phyloP scores from a whole-genome alignment of 1,284 basidiomycete genomes.

The Puccinia brachypodii region DNA sequence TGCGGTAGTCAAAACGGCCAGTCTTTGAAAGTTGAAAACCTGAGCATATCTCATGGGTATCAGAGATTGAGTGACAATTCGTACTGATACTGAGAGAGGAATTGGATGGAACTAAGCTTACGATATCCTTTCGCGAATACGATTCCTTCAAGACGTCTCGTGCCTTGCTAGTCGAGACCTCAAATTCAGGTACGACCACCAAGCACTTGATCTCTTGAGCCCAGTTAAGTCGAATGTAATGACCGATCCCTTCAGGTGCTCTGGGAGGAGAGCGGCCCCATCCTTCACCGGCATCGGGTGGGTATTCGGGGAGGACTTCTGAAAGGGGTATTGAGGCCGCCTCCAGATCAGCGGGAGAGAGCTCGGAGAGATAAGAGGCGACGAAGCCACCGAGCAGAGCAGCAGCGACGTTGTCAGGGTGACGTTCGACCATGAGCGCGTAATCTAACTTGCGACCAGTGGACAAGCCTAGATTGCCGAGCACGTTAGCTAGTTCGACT shows the following conservation, averaged over 20 bases:
- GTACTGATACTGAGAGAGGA: not conserved
- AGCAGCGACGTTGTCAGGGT: conserved; percentile 98
- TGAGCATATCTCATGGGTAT: conserved; percentile 56
- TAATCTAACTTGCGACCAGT: conserved; percentile 82
- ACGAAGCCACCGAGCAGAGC: conserved; percentile 96
- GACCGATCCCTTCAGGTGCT: conserved; percentile 87
- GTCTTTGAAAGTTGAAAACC: conserved; percentile 96
- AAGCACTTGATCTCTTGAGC: conserved; percentile 82
- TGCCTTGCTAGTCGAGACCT: conserved; percentile 93
- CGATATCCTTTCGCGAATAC: conserved; percentile 88
- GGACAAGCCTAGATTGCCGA: conserved; percentile 73
- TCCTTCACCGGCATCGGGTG: conserved; percentile 80
- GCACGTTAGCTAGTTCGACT: conserved; percentile 79
- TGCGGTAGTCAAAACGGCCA: conserved; percentile 97
- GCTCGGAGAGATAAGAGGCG: conserved; percentile 91
- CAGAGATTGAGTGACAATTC: not conserved
- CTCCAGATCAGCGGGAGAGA: conserved; percentile 68
- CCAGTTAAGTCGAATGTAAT: conserved; percentile 91
- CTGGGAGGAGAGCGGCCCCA: conserved; percentile 87
- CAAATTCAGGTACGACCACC: conserved; percentile 92
- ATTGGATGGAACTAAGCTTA: conserved; percentile 60
- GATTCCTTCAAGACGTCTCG: conserved; percentile 77
- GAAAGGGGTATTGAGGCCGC: conserved; percentile 88
- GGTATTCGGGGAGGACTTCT: conserved; percentile 96
- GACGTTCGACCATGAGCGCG: conserved; percentile 98